Conservation (phyloP, 2,329 filamentous ascomycete genomes). For the Exophiala sp. region DNA sequence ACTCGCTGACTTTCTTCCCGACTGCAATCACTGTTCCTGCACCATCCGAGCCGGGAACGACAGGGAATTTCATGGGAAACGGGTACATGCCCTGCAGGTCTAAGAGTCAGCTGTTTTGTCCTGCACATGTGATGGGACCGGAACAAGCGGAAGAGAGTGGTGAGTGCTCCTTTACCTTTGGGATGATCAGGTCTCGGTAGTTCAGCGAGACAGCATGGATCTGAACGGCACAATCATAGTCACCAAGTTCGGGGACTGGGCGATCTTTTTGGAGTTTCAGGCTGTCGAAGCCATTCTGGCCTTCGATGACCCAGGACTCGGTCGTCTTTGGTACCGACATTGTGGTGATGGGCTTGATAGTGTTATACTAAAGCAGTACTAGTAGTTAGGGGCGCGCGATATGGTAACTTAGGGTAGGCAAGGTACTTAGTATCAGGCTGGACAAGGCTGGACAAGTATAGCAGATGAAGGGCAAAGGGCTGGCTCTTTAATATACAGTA, state of each 20-base stretch:
- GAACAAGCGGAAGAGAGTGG: too few species aligned
- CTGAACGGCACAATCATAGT: slow-evolving; percentile 49
- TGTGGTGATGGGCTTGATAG: too few species aligned
- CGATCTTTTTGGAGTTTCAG: slow-evolving; percentile 1
- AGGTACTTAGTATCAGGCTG: too few species aligned
- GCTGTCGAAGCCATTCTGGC: background rate
- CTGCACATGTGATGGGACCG: too few species aligned
- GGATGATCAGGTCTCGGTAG: slow-evolving; percentile 40
- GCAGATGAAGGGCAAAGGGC: too few species aligned
- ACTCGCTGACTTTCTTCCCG: slow-evolving; percentile 52
- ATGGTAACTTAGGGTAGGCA: too few species aligned
- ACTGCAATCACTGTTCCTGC: slow-evolving; percentile 47
- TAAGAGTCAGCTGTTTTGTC: slow-evolving; percentile 23
- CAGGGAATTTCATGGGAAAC: slow-evolving; percentile 27
- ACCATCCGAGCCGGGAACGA: slow-evolving; percentile 40
- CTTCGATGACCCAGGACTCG: slow-evolving; percentile 3
- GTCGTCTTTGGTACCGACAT: slow-evolving; percentile 1
- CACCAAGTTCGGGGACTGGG: background rate
- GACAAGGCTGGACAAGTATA: too few species aligned
- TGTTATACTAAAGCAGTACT: too few species aligned
- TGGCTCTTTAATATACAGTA: too few species aligned
- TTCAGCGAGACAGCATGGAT: slow-evolving; percentile 46
- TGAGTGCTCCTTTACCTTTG: background rate
- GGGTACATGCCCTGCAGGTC: slow-evolving; percentile 35
- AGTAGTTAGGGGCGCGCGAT: too few species aligned